These are phyloP conservation scores for Jatropha curcas DNA, from an alignment of 345 rosid species.

Conservation along the genomic window DNA sequence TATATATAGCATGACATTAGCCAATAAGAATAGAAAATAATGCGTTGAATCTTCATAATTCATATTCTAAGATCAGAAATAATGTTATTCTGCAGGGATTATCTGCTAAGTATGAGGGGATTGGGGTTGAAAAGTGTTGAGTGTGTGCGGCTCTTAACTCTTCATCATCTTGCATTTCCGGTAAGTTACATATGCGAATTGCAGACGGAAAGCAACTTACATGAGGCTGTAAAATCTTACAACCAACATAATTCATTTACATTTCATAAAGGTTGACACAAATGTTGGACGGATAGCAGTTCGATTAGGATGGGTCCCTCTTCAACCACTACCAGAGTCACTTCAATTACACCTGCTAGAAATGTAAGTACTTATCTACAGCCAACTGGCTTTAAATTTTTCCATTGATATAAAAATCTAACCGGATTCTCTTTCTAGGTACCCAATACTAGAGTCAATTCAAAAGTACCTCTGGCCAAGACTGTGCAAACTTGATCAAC, in stretches of 20 bases:
- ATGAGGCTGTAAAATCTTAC: conserved; percentile 14
- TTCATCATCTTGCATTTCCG: conserved; percentile 90
- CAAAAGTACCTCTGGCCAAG: conserved; percentile 97
- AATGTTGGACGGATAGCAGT: conserved; percentile 97
- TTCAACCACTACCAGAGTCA: conserved; percentile 88
- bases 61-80: conserved; percentile 17
- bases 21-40: not conserved
- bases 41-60: not conserved
- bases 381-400: conserved; percentile 4
- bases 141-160: conserved; percentile 89
- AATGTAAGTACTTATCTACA: conserved; percentile 54
- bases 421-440: conserved; percentile 46
- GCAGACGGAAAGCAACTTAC: conserved; percentile 12
- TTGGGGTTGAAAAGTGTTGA: conserved; percentile 94
- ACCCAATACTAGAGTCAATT: conserved; percentile 83
- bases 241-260: conserved; percentile 13
- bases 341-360: conserved; percentile 91
- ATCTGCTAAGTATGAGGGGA: conserved; percentile 77
- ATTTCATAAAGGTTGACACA: conserved; percentile 75
- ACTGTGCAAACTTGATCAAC: conserved; percentile 89
- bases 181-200: conserved; percentile 46
- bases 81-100: conserved; percentile 58
- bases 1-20: not conserved
- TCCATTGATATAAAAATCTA: conserved; percentile 21
- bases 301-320: conserved; percentile 97